Percentiles rank a stretch among this genome's conserved stretches.
Conservation (phyloP, 345 rosid species). For the Eucalyptus erythrocorys region DNA sequence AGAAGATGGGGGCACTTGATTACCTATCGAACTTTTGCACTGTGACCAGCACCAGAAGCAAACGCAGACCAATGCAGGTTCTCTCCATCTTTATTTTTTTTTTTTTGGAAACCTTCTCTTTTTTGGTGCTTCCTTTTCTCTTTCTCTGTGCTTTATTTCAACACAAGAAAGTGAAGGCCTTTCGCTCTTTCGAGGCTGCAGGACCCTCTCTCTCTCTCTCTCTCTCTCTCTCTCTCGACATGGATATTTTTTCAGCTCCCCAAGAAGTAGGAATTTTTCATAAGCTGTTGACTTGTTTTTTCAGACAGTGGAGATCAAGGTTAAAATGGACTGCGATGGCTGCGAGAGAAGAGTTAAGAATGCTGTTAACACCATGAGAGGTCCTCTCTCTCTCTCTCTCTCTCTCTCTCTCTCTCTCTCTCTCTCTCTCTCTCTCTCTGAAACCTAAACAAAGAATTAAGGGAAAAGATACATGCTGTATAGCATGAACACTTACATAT, state of each 20-base stretch:
- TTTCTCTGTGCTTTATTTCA: neutral
- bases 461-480: neutral
- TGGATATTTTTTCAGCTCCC: neutral
- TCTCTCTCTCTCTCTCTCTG: neutral
- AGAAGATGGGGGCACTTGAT: slow-evolving; percentile 79
- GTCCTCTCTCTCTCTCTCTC: slow-evolving; percentile 9
- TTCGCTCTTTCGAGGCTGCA: neutral
- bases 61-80: slow-evolving; percentile 89
- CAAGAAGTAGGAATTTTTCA: neutral
- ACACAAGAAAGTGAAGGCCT: neutral
- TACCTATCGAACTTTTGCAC: slow-evolving; percentile 76
- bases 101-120: neutral
- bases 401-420: neutral
- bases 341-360: slow-evolving; percentile 82
- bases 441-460: neutral
- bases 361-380: slow-evolving; percentile 70
- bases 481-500: neutral
- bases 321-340: slow-evolving; percentile 98
- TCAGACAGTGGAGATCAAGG: slow-evolving; percentile 95
- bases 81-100: neutral
- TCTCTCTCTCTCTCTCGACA: neutral
- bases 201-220: neutral
- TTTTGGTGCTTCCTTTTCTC: neutral
- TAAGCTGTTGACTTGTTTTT: neutral
- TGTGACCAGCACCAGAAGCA: slow-evolving; percentile 54